Evolutionary conservation across 192 early-diverging fungal species (phyloP).

Genomic region (Cetraspora pellucida): DNA sequence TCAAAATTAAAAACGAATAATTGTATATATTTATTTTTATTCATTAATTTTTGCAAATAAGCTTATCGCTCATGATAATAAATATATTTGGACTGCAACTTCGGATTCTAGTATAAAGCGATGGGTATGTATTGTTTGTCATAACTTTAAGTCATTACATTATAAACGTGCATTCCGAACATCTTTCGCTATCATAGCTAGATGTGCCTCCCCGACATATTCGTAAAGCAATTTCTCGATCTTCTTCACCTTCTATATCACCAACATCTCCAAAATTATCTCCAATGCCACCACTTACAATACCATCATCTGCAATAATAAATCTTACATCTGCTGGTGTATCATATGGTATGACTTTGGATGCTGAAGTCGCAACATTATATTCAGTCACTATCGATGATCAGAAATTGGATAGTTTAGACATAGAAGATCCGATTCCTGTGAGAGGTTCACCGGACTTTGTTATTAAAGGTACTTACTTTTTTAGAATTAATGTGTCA

Average conservation of each 20-base stretch:
- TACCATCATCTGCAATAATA: slow-evolving; percentile 41
- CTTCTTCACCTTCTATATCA: neutral
- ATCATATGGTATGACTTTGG: slow-evolving; percentile 34
- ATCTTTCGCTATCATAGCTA: neutral
- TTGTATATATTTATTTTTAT: neutral
- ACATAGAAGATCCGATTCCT: slow-evolving; percentile 38
- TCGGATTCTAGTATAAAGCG: slow-evolving; percentile 79
- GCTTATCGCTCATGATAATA: slow-evolving; percentile 82
- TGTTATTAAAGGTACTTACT: slow-evolving; percentile 25
- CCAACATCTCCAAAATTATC: neutral
- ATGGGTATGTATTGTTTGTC: slow-evolving; percentile 61
- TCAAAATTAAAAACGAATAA: neutral
- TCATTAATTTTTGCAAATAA: slow-evolving; percentile 40
- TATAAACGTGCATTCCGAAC: neutral
- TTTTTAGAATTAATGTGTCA: slow-evolving; percentile 14
- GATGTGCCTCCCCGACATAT: neutral
- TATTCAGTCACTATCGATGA: slow-evolving; percentile 41
- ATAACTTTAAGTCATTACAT: neutral
- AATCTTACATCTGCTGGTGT: slow-evolving; percentile 49
- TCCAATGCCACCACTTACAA: slow-evolving; percentile 32
- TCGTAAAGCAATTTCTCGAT: neutral
- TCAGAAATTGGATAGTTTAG: neutral
- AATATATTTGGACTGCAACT: slow-evolving; percentile 92
- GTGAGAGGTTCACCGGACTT: slow-evolving; percentile 44
- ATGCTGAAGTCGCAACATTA: slow-evolving; percentile 39